Conservation (phyloP, 352 stramenopile species). For the Albugo candida region DNA sequence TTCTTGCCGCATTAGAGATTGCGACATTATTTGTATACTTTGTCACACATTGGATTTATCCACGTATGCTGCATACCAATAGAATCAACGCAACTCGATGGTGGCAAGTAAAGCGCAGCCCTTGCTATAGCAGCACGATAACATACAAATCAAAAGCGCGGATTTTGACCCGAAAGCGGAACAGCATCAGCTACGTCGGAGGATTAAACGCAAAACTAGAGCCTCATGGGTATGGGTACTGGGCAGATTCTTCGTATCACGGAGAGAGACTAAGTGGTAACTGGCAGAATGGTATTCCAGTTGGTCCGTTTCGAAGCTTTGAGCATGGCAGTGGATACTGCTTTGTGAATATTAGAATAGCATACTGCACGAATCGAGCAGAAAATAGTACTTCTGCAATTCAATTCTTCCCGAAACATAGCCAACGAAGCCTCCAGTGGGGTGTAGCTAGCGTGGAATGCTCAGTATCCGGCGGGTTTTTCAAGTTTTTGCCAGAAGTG, state of each 20-base stretch:
- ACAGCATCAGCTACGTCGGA: constrained; percentile 42
- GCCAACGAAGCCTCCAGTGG: constrained; percentile 15
- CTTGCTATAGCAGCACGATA: constrained; percentile 21
- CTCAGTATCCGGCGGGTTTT: constrained; percentile 52
- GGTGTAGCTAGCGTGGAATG: constrained; percentile 66
- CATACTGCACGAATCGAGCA: constrained; percentile 21
- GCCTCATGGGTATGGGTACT: constrained; percentile 47
- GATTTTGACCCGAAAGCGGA: constrained; percentile 22
- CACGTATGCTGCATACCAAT: constrained; percentile 24
- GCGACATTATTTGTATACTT: constrained; percentile 35
- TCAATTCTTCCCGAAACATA: constrained; percentile 18
- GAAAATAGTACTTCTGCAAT: constrained; percentile 15
- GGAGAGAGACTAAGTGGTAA: constrained; percentile 44
- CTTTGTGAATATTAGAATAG: constrained; percentile 54
- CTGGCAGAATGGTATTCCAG: constrained; percentile 48
- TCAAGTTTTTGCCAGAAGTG: constrained; percentile 38
- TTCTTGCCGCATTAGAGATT: constrained; percentile 18
- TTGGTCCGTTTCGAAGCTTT: constrained; percentile 56
- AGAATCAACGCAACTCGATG: constrained; percentile 23
- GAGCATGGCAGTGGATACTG: constrained; percentile 53
- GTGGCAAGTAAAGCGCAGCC: constrained; percentile 24
- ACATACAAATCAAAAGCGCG: constrained; percentile 25
- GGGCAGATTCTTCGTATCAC: constrained; percentile 49
- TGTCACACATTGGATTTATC: constrained; percentile 45
- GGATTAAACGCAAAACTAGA: constrained; percentile 28